Percentiles rank a stretch among this genome's conserved stretches.
Conservation (phyloP, 2,329 filamentous ascomycete genomes). For the Pseudocercospora macadamiae region DNA sequence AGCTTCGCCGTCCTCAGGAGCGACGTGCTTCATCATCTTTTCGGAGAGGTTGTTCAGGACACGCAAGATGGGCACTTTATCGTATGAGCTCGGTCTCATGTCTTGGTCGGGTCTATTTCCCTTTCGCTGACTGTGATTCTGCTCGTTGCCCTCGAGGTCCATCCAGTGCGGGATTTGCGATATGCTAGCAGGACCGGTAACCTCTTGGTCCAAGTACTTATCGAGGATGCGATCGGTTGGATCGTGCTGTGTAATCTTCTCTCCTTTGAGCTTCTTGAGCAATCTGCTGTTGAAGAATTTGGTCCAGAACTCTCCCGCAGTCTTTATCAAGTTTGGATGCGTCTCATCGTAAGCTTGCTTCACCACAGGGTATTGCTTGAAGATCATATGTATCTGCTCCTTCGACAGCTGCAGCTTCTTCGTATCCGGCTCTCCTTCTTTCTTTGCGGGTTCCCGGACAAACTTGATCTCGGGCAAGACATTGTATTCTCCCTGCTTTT, state of each 20-base stretch:
- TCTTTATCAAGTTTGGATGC: slow-evolving; percentile 60
- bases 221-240: slow-evolving; percentile 79
- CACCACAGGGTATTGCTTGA: slow-evolving; percentile 89
- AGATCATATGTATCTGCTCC: slow-evolving; percentile 91
- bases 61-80: slow-evolving; percentile 84
- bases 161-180: slow-evolving; percentile 83
- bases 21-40: slow-evolving; percentile 88
- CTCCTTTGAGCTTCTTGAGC: slow-evolving; percentile 88
- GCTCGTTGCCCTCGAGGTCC: slow-evolving; percentile 90
- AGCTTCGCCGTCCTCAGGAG: slow-evolving; percentile 72
- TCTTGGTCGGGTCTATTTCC: slow-evolving; percentile 89
- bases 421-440: slow-evolving; percentile 66
- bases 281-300: slow-evolving; percentile 90
- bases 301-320: slow-evolving; percentile 85
- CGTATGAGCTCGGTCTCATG: slow-evolving; percentile 75
- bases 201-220: slow-evolving; percentile 75
- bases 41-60: slow-evolving; percentile 89
- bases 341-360: slow-evolving; percentile 91
- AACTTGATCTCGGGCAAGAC: slow-evolving; percentile 83
- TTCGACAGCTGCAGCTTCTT: slow-evolving; percentile 82
- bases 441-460: slow-evolving; percentile 34
- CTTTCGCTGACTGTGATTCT: slow-evolving; percentile 83
- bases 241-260: slow-evolving; percentile 79
- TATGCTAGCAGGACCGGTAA: slow-evolving; percentile 52
- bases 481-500: slow-evolving; percentile 89